Percentiles rank a stretch among this genome's conserved stretches.
These are phyloP conservation scores for Phytophthora constricta DNA, from an alignment of 352 stramenopile species.

Conservation along the genomic window DNA sequence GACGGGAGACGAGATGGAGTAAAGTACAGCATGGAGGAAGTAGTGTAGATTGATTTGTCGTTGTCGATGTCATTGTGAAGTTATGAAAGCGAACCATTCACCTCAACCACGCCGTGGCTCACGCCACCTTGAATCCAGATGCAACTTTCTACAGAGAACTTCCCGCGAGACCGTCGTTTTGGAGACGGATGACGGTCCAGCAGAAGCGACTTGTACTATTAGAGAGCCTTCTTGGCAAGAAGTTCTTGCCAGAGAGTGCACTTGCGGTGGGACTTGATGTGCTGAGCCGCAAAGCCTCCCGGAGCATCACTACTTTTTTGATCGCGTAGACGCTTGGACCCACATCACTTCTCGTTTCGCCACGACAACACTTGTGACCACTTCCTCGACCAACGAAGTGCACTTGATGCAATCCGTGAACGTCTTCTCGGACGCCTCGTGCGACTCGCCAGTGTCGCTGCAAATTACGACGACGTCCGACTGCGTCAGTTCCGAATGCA, in stretches of 20 bases:
- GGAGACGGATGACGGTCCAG: no score
- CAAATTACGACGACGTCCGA: slow-evolving; percentile 9
- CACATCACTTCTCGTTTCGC: slow-evolving; percentile 19
- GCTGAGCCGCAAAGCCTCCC: background rate
- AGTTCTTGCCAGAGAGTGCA: background rate
- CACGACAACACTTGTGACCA: background rate
- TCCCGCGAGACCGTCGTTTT: no score
- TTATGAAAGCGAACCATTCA: no score
- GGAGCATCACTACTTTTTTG: no score
- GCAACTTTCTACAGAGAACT: no score
- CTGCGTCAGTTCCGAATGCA: slow-evolving; percentile 24
- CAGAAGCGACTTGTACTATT: no score
- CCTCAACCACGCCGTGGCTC: no score
- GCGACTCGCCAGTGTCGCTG: slow-evolving; percentile 11
- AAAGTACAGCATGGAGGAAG: background rate
- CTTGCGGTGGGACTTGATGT: background rate
- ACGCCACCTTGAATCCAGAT: no score
- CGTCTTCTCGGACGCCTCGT: slow-evolving; percentile 24
- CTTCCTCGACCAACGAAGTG: background rate
- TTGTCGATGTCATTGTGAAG: no score
- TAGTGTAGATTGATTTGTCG: no score
- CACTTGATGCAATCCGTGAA: slow-evolving; percentile 21
- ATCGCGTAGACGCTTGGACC: background rate
- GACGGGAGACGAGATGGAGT: background rate
- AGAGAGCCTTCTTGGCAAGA: no score